A percentile compares a stretch with the other conserved stretches of the same genome.
Conservation (phyloP, 768 basidiomycete genomes). For the Gyrodon lividus region DNA sequence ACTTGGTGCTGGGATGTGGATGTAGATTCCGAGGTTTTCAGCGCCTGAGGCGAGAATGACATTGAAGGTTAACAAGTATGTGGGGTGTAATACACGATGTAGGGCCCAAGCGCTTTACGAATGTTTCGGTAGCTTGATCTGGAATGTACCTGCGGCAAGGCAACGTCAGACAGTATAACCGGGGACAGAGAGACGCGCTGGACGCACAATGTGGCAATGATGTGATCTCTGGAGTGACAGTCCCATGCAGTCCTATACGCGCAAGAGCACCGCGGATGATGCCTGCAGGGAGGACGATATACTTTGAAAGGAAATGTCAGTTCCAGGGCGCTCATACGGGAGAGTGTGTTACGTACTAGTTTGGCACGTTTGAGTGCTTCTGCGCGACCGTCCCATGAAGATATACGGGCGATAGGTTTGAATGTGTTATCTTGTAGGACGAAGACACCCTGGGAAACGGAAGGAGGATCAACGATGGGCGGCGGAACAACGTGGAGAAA, state of each 20-base stretch:
- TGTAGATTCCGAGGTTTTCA: no score
- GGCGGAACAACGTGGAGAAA: no score
- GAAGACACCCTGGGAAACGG: constrained; percentile 70
- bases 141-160: constrained; percentile 64
- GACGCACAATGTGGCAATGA: constrained; percentile 81
- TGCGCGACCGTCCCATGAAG: constrained; percentile 74
- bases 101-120: constrained; percentile 23
- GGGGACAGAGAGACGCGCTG: background rate
- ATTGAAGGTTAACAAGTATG: no score
- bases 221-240: constrained; percentile 75
- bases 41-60: no score
- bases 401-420: constrained; percentile 78
- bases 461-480: no score
- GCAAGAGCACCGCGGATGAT: constrained; percentile 81
- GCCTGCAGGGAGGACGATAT: constrained; percentile 79
- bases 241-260: constrained; percentile 72
- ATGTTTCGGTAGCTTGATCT: constrained; percentile 75
- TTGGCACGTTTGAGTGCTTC: constrained; percentile 72
- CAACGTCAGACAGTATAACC: background rate
- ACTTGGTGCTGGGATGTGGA: no score
- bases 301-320: constrained; percentile 42
- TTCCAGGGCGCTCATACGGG: background rate
- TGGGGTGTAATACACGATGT: background rate
- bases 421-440: constrained; percentile 92
- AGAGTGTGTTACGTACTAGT: constrained; percentile 48